Evolutionary conservation across 768 basidiomycete genomes (phyloP).

Genomic region (Pulveroboletus sp.): DNA sequence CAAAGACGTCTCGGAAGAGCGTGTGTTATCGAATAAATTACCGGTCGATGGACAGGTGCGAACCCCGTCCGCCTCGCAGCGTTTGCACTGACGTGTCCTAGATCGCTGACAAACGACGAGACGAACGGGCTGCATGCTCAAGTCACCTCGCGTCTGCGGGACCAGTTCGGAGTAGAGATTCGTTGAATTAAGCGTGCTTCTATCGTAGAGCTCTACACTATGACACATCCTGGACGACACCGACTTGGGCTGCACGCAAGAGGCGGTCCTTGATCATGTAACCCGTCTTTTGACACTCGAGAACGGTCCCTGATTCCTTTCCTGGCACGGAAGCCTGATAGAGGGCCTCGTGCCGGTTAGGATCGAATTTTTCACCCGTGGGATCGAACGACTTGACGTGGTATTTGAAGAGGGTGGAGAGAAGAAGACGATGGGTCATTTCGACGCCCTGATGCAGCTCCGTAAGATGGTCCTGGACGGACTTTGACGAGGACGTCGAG

Average conservation of each 20-base stretch:
- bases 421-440: slow-evolving; percentile 85
- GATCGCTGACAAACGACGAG: slow-evolving; percentile 87
- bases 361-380: slow-evolving; percentile 89
- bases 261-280: slow-evolving; percentile 95
- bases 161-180: slow-evolving; percentile 80
- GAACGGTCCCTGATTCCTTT: slow-evolving; percentile 83
- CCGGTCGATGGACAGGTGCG: slow-evolving; percentile 91
- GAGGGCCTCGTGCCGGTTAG: slow-evolving; percentile 91
- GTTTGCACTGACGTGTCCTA: slow-evolving; percentile 26
- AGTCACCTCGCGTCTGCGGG: slow-evolving; percentile 52
- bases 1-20: slow-evolving; percentile 76
- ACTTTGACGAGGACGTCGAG: slow-evolving; percentile 41
- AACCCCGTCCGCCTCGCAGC: neutral
- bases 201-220: slow-evolving; percentile 19
- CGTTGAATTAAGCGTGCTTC: slow-evolving; percentile 54
- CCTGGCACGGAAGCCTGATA: slow-evolving; percentile 91
- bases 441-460: slow-evolving; percentile 85
- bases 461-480: slow-evolving; percentile 52
- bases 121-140: slow-evolving; percentile 73
- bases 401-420: slow-evolving; percentile 88
- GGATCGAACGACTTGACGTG: slow-evolving; percentile 91
- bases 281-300: slow-evolving; percentile 87
- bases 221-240: slow-evolving; percentile 74
- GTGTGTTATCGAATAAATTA: slow-evolving; percentile 91
- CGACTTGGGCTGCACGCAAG: slow-evolving; percentile 93